Percentiles rank a stretch among this genome's conserved stretches.
phyloP scores from a whole-genome alignment of 805 yeast genomes.

The Myxozyma udenii region DNA sequence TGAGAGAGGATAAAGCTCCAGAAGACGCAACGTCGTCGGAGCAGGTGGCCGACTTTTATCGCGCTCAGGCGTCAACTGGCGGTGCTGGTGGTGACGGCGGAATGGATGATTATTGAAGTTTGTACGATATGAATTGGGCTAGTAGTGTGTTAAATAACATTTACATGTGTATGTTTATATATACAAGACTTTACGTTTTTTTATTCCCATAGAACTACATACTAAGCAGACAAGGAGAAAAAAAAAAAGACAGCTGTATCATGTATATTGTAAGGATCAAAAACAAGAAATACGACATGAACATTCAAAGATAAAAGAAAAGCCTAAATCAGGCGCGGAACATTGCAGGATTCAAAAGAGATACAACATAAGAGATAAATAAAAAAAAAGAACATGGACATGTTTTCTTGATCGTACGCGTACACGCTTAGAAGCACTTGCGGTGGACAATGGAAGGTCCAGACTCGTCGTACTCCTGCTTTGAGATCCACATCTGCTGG shows the following conservation, averaged over 20 bases:
- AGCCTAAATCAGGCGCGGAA: background rate
- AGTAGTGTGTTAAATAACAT: too few relatives aligned
- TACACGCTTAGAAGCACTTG: conserved; percentile 71
- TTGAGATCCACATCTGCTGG: conserved; percentile 99
- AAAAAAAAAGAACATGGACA: background rate
- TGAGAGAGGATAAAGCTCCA: conserved; percentile 79
- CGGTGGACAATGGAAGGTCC: conserved; percentile 99
- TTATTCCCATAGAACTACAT: background rate
- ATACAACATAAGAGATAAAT: background rate
- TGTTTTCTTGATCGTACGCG: background rate
- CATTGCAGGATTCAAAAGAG: background rate
- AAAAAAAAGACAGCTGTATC: background rate
- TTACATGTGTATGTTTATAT: too few relatives aligned
- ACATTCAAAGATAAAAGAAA: background rate
- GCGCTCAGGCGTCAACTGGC: conserved; percentile 48
- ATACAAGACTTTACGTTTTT: background rate
- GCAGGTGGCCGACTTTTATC: conserved; percentile 80
- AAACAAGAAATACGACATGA: background rate
- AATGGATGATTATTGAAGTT: conserved; percentile 6
- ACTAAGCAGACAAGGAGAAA: background rate
- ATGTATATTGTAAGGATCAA: background rate
- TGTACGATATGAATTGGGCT: too few relatives aligned
- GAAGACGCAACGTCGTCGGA: conserved; percentile 86
- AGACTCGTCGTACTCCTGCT: conserved; percentile 99
- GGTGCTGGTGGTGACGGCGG: conserved; percentile 13